Conservation (phyloP, 345 rosid species). For the Atalantia buxifolia region DNA sequence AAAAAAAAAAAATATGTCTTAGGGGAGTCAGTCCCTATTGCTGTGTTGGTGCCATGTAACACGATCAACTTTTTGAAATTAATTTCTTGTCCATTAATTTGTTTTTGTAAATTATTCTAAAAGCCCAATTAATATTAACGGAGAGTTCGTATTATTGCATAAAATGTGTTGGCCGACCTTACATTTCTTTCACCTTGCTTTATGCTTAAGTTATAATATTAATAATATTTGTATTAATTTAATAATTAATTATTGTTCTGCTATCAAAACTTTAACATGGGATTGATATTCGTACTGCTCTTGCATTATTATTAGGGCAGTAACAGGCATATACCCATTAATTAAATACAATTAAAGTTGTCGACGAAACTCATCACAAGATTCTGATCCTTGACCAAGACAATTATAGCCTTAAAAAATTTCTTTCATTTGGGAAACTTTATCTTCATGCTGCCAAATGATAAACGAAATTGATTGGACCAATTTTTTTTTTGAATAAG, state of each 20-base stretch:
- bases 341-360: neutral
- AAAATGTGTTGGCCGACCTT: neutral
- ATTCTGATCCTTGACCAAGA: conserved; percentile 2
- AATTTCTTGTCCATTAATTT: neutral
- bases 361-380: neutral
- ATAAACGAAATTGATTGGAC: neutral
- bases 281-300: neutral
- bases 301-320: neutral
- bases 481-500: neutral
- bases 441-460: neutral
- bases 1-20: neutral
- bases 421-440: neutral
- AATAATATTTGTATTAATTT: too few relatives aligned
- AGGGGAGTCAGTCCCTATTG: neutral
- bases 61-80: neutral
- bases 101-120: neutral
- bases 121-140: neutral
- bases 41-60: neutral
- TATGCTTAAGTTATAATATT: neutral
- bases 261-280: neutral
- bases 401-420: neutral
- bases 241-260: neutral
- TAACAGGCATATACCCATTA: neutral
- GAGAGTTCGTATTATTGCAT: neutral
- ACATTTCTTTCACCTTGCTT: neutral